A percentile compares a stretch with the other conserved stretches of the same genome.
Evolutionary conservation across 169 alveolate genomes (phyloP).

Genomic region (Plasmodium gallinaceum): DNA sequence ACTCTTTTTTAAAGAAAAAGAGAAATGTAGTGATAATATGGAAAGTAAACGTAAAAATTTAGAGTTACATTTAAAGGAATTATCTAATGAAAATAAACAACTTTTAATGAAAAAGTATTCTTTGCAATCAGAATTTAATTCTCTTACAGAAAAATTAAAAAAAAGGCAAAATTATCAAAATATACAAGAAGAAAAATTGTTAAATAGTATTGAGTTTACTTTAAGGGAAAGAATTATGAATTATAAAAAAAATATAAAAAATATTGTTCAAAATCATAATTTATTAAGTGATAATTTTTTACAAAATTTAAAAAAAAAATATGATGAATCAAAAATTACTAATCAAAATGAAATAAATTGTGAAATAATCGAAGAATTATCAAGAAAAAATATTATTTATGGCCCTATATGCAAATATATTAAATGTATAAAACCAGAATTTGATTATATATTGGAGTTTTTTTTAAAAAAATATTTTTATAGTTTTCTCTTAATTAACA

Average conservation of each 20-base stretch:
- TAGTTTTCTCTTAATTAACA: slow-evolving; percentile 40
- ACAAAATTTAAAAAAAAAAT: slow-evolving; percentile 10
- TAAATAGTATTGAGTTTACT: slow-evolving; percentile 67
- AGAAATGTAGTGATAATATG: neutral
- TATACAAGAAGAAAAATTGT: slow-evolving; percentile 78
- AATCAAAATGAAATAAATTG: slow-evolving; percentile 35
- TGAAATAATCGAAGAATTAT: slow-evolving; percentile 36
- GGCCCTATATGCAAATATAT: slow-evolving; percentile 78
- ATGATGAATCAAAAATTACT: slow-evolving; percentile 36
- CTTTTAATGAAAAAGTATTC: slow-evolving; percentile 37
- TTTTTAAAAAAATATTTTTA: slow-evolving; percentile 77
- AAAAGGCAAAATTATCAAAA: slow-evolving; percentile 66
- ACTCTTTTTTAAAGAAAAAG: slow-evolving; percentile 1
- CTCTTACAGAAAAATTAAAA: slow-evolving; percentile 30
- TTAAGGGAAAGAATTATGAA: slow-evolving; percentile 76
- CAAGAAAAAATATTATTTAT: slow-evolving; percentile 38
- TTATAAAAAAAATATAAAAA: slow-evolving; percentile 71
- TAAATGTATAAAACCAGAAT: slow-evolving; percentile 72
- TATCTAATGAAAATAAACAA: slow-evolving; percentile 26
- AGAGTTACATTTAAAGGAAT: slow-evolving; percentile 15
- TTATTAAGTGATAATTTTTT: slow-evolving; percentile 18
- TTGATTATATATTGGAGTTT: slow-evolving; percentile 79
- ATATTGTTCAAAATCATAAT: slow-evolving; percentile 28
- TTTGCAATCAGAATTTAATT: slow-evolving; percentile 27
- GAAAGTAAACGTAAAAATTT: neutral